Evolutionary conservation across 208 protist species (phyloP).

Genomic region (Naegleria fowleri): DNA sequence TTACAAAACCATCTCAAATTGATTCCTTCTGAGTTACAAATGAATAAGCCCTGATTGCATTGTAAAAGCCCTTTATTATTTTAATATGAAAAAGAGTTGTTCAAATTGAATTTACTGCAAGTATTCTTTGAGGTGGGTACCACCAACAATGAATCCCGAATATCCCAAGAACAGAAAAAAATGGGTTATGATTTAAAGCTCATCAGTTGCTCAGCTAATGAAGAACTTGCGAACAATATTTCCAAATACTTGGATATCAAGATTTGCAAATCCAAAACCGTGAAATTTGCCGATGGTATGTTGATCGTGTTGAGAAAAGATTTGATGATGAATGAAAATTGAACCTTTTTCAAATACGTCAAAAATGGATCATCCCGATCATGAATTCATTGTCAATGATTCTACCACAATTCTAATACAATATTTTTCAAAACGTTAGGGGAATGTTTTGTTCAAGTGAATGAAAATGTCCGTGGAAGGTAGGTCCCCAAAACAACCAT

Average conservation of each 20-base stretch:
- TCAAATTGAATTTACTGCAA: too few species aligned
- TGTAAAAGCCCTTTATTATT: too few species aligned
- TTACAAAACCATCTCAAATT: too few species aligned
- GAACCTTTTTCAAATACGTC: too few species aligned
- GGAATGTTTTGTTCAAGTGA: constrained; percentile 6
- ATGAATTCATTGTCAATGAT: neutral
- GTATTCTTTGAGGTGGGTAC: too few species aligned
- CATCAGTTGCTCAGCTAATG: neutral
- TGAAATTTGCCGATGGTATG: neutral
- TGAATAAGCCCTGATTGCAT: too few species aligned
- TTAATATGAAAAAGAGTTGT: too few species aligned
- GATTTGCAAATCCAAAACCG: neutral
- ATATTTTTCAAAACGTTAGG: neutral
- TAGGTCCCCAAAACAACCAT: neutral
- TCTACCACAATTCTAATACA: neutral
- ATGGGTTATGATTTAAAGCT: constrained; percentile 11
- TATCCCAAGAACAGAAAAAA: neutral
- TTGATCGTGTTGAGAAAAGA: neutral
- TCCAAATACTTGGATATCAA: neutral
- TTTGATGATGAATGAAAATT: too few species aligned
- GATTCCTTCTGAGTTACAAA: too few species aligned
- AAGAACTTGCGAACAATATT: neutral
- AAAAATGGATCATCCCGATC: neutral
- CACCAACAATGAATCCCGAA: too few species aligned
- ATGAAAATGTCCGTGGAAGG: constrained; percentile 13